Conservation (phyloP, 257 asterid species). For the Nicotiana paniculata region DNA sequence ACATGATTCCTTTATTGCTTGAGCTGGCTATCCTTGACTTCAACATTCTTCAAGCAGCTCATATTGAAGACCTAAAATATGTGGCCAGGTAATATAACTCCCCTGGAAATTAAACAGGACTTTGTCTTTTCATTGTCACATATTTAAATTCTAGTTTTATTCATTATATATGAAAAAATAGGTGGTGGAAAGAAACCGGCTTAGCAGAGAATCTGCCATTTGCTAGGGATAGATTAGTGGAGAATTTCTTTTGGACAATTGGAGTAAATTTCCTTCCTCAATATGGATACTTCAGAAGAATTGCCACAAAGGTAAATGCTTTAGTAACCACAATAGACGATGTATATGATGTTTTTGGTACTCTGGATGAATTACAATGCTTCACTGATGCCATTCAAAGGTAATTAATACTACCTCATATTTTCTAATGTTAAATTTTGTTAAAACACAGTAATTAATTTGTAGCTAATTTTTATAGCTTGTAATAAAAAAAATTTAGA, state of each 20-base stretch:
- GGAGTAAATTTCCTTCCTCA: slow-evolving; percentile 25
- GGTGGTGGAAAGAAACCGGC: slow-evolving; percentile 44
- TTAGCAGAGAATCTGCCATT: slow-evolving; percentile 39
- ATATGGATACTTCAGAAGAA: slow-evolving; percentile 14
- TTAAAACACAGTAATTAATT: neutral
- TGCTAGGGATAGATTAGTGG: slow-evolving; percentile 51
- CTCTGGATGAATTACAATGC: slow-evolving; percentile 20
- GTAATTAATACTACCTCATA: slow-evolving; percentile 8
- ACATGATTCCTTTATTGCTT: slow-evolving; percentile 22
- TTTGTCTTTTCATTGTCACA: neutral
- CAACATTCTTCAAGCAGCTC: slow-evolving; percentile 36
- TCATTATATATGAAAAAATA: neutral
- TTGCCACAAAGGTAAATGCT: slow-evolving; percentile 18
- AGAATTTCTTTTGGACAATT: slow-evolving; percentile 31
- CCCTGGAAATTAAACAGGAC: too few relatives aligned
- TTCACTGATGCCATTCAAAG: slow-evolving; percentile 33
- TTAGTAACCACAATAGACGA: slow-evolving; percentile 18
- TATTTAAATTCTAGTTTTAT: neutral
- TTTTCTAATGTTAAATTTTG: neutral
- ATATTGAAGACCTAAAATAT: slow-evolving; percentile 29
- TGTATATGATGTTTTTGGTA: slow-evolving; percentile 19
- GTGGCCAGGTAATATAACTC: slow-evolving; percentile 19
- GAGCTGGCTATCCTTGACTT: slow-evolving; percentile 40
- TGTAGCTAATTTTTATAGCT: neutral
- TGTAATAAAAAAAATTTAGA: neutral